Evolutionary conservation across 2,329 filamentous ascomycete species (phyloP).

Genomic region (Bipolaris victoriae): DNA sequence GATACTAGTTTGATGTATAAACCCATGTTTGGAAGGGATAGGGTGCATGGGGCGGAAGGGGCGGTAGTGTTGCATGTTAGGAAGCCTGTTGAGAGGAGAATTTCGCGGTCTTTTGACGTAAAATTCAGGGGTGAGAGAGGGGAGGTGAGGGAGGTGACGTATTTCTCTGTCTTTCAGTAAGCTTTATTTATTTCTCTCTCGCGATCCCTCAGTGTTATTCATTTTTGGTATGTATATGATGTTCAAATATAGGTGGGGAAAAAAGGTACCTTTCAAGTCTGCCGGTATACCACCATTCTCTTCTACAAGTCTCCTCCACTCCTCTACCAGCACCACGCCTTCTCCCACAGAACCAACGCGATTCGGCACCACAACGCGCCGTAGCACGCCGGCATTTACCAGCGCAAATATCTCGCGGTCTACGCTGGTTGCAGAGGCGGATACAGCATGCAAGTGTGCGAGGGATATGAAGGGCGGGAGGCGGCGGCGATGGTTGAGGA

Average conservation of each 20-base stretch:
- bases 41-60: slow-evolving; percentile 50
- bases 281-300: slow-evolving; percentile 30
- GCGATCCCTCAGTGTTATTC: no score
- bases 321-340: slow-evolving; percentile 62
- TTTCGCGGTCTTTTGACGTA: no score
- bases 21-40: slow-evolving; percentile 72
- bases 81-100: no score
- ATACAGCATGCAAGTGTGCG: slow-evolving; percentile 69
- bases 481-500: slow-evolving; percentile 65
- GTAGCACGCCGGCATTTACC: slow-evolving; percentile 61
- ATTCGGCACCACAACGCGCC: slow-evolving; percentile 68
- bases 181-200: neutral
- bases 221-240: no score
- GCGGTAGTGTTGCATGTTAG: no score
- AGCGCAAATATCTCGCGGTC: slow-evolving; percentile 72
- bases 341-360: slow-evolving; percentile 68
- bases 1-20: slow-evolving; percentile 70
- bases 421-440: slow-evolving; percentile 66
- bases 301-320: slow-evolving; percentile 54
- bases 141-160: slow-evolving; percentile 45
- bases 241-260: no score
- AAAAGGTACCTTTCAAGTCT: neutral
- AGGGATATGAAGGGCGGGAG: slow-evolving; percentile 70
- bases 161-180: slow-evolving; percentile 49
- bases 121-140: slow-evolving; percentile 39